These are phyloP conservation scores for Solanum neorickii DNA, from an alignment of 257 asterid genomes.

Conservation along the genomic window DNA sequence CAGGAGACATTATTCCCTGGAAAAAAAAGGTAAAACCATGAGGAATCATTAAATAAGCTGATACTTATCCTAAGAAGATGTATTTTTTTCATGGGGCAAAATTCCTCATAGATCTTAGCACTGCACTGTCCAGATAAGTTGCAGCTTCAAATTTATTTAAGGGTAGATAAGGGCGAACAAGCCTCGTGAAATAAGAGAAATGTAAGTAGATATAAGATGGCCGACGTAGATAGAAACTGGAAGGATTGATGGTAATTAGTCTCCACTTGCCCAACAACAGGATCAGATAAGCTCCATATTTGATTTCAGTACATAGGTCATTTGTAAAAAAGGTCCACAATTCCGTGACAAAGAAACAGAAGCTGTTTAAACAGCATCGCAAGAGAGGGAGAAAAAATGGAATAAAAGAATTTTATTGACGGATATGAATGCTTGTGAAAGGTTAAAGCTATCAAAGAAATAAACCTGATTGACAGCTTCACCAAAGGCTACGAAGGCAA, in stretches of 20 bases:
- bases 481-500: constrained; percentile 98
- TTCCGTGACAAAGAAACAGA: neutral
- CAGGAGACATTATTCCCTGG: constrained; percentile 96
- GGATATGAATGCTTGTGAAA: neutral
- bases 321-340: neutral
- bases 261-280: neutral
- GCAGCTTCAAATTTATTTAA: neutral
- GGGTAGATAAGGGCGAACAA: neutral
- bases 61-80: neutral
- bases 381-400: neutral
- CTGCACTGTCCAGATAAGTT: neutral
- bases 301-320: neutral
- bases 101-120: neutral
- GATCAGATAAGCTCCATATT: neutral
- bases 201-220: neutral
- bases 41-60: neutral
- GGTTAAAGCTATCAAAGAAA: neutral
- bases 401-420: neutral
- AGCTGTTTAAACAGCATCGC: neutral
- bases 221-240: neutral
- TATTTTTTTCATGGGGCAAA: neutral
- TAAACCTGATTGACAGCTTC: constrained; percentile 98
- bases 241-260: neutral
- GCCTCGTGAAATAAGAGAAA: neutral
- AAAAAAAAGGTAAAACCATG: neutral